Percentiles rank a stretch among this genome's conserved stretches.
Conservation (phyloP, 805 yeast species). For the Saccharomycopsis fermentans region DNA sequence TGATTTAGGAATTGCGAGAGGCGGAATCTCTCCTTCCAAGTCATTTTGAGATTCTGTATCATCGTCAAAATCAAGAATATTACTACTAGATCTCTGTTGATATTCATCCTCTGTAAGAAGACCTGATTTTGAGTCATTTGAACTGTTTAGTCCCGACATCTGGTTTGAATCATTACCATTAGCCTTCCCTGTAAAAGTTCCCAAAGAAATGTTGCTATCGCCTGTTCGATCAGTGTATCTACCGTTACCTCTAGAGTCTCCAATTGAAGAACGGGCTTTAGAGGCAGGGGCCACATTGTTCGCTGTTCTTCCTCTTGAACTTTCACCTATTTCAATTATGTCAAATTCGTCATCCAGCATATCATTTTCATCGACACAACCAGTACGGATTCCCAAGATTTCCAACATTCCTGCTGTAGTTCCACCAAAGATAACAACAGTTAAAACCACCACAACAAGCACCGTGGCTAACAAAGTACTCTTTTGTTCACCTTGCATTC, state of each 20-base stretch:
- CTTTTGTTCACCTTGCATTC: conserved; percentile 88
- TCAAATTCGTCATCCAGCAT: conserved; percentile 89
- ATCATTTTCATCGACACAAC: conserved; percentile 65
- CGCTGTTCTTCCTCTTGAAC: background rate
- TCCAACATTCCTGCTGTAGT: conserved; percentile 98
- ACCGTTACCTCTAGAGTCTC: background rate
- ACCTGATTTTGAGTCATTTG: background rate
- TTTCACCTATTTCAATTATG: conserved; percentile 33
- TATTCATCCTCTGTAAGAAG: background rate
- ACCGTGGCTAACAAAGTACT: conserved; percentile 88
- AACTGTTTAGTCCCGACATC: background rate
- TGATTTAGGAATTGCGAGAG: conserved; percentile 4
- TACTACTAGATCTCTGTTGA: background rate
- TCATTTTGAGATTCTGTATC: conserved; percentile 11
- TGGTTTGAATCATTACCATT: background rate
- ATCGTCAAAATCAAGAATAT: conserved; percentile 3
- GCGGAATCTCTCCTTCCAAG: conserved; percentile 13
- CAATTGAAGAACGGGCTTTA: background rate
- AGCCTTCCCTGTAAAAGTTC: background rate
- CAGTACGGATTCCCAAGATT: conserved; percentile 84
- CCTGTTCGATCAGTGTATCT: background rate
- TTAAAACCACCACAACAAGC: conserved; percentile 88
- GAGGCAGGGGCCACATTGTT: background rate
- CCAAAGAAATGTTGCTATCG: background rate
- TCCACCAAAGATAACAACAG: conserved; percentile 95